Percentiles rank a stretch among this genome's conserved stretches.
These are phyloP conservation scores for Pholiota molesta DNA, from an alignment of 768 basidiomycete species.

Conservation along the genomic window DNA sequence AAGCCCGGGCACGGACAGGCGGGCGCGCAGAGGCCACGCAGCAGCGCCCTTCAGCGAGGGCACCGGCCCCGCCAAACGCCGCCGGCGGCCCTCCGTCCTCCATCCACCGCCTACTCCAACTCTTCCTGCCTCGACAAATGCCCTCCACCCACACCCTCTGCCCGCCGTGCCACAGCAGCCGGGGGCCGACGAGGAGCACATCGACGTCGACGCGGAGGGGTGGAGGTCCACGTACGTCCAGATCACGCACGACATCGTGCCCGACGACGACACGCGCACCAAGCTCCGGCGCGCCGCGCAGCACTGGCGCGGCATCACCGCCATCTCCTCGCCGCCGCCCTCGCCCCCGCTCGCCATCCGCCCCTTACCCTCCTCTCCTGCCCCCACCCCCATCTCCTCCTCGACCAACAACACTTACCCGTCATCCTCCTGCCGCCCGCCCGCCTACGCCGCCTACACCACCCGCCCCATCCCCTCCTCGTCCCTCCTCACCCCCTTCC, in stretches of 20 bases:
- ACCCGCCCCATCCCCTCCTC: conserved; percentile 55
- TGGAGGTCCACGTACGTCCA: conserved; percentile 50
- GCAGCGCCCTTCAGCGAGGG: neutral
- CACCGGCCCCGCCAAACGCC: neutral
- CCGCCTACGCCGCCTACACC: conserved; percentile 68
- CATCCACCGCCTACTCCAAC: neutral
- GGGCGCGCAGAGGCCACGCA: conserved; percentile 1
- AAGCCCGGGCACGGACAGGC: neutral
- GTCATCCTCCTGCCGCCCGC: conserved; percentile 58
- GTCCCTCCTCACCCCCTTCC: conserved; percentile 64
- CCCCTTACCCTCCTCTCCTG: conserved; percentile 26
- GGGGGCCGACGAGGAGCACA: conserved; percentile 46
- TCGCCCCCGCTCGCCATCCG: conserved; percentile 43
- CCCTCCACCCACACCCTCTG: neutral
- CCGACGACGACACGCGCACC: conserved; percentile 44
- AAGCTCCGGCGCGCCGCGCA: conserved; percentile 61
- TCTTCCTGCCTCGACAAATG: neutral
- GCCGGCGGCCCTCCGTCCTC: conserved; percentile 1
- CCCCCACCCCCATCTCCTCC: conserved; percentile 24
- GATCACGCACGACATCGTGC: conserved; percentile 53
- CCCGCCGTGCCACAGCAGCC: neutral
- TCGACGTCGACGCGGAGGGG: conserved; percentile 51
- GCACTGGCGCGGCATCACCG: conserved; percentile 71
- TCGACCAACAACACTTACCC: too few relatives aligned
- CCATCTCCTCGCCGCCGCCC: conserved; percentile 34